Evolutionary conservation across 768 basidiomycete species (phyloP).

Genomic region (Leccinum variicolor): DNA sequence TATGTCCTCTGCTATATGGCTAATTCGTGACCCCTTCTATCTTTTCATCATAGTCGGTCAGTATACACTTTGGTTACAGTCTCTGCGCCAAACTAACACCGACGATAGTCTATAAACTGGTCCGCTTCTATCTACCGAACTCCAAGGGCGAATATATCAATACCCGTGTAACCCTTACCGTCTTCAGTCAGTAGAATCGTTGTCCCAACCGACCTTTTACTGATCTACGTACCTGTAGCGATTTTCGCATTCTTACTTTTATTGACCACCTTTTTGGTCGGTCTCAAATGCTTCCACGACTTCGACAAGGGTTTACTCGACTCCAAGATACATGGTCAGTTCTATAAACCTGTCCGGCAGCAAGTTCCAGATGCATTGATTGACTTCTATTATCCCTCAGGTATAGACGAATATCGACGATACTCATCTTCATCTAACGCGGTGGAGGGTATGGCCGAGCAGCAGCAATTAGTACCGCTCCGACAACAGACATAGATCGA

Average conservation of each 20-base stretch:
- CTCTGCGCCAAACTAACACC: background rate
- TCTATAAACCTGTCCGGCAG: constrained; percentile 31
- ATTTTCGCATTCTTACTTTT: constrained; percentile 73
- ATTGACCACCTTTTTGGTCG: constrained; percentile 70
- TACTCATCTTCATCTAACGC: constrained; percentile 39
- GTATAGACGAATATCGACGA: constrained; percentile 45
- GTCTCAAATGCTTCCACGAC: constrained; percentile 75
- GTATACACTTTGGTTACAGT: background rate
- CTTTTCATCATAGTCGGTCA: constrained; percentile 25
- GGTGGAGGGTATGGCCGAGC: constrained; percentile 44
- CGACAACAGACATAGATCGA: constrained; percentile 56
- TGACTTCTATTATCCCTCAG: constrained; percentile 34
- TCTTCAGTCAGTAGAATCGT: constrained; percentile 59
- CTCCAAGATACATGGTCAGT: constrained; percentile 76
- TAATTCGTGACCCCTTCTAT: constrained; percentile 1
- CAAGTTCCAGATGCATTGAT: constrained; percentile 26
- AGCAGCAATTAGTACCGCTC: constrained; percentile 43
- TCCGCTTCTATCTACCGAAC: constrained; percentile 70
- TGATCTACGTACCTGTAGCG: constrained; percentile 39
- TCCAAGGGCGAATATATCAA: constrained; percentile 55
- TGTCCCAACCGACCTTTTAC: background rate
- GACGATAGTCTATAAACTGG: constrained; percentile 73
- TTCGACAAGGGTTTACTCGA: constrained; percentile 75
- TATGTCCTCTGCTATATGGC: background rate
- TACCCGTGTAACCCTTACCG: constrained; percentile 76